Evolutionary conservation across 2,329 filamentous ascomycete genomes (phyloP).

Genomic region (Neopestalotiopsis sp.): DNA sequence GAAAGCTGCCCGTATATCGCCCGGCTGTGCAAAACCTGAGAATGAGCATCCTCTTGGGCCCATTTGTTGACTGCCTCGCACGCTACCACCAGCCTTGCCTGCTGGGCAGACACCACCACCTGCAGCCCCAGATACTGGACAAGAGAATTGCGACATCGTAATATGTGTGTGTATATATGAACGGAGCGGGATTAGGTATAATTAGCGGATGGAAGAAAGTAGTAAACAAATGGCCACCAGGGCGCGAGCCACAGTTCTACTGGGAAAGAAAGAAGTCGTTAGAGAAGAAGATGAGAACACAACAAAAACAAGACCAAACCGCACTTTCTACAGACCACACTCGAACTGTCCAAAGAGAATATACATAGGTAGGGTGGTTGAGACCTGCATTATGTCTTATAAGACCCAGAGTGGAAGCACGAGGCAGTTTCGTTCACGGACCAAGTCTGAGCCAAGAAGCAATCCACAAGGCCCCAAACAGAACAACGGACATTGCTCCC

Average conservation of each 20-base stretch:
- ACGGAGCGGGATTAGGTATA: neutral
- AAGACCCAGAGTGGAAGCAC: neutral
- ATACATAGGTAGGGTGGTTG: neutral
- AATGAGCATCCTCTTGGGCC: conserved; percentile 42
- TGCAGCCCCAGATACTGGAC: conserved; percentile 34
- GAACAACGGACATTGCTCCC: neutral
- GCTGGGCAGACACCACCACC: conserved; percentile 31
- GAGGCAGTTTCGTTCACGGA: neutral
- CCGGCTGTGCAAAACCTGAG: conserved; percentile 39
- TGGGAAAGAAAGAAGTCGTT: conserved; percentile 3
- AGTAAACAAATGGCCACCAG: conserved; percentile 15
- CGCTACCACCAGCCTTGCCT: conserved; percentile 26
- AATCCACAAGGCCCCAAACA: conserved; percentile 10
- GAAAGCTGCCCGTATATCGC: conserved; percentile 40
- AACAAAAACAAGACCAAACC: conserved; percentile 7
- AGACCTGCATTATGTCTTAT: conserved; percentile 3
- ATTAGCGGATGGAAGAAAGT: neutral
- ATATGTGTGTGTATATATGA: neutral
- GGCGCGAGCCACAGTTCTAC: conserved; percentile 18
- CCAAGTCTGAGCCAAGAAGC: conserved; percentile 8
- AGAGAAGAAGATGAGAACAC: neutral
- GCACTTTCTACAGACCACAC: neutral
- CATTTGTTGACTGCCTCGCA: conserved; percentile 33
- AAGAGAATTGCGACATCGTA: conserved; percentile 30
- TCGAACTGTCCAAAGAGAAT: neutral